A percentile compares a stretch with the other conserved stretches of the same genome.
Evolutionary conservation across 1,139 yeast genomes (phyloP).

Genomic region (Scheffersomyces segobiensis): DNA sequence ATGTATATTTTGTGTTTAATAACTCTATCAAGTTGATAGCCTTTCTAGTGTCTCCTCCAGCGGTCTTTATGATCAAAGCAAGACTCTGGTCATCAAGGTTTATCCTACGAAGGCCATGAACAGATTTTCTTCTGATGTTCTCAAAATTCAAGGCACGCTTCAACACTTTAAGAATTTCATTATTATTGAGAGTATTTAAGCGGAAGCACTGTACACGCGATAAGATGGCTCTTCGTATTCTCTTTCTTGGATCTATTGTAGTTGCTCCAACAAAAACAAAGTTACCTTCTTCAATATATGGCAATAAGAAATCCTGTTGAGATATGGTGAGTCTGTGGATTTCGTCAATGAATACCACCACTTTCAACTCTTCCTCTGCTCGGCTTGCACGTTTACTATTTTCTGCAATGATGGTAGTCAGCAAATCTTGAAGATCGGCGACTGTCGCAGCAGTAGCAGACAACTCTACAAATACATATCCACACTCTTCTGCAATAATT

Average conservation of each 20-base stretch:
- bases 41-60: slow-evolving; percentile 36
- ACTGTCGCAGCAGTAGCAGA: slow-evolving; percentile 44
- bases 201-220: slow-evolving; percentile 44
- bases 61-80: slow-evolving; percentile 15
- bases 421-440: slow-evolving; percentile 27
- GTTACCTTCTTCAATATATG: slow-evolving; percentile 40
- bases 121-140: slow-evolving; percentile 25
- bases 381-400: slow-evolving; percentile 20
- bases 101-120: slow-evolving; percentile 10
- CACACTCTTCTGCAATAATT: slow-evolving; percentile 33
- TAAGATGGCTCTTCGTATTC: slow-evolving; percentile 39
- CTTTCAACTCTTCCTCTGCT: slow-evolving; percentile 18
- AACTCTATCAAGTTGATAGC: slow-evolving; percentile 35
- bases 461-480: slow-evolving; percentile 38
- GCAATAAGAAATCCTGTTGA: slow-evolving; percentile 46
- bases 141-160: slow-evolving; percentile 27
- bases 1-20: slow-evolving; percentile 18
- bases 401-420: slow-evolving; percentile 22
- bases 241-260: slow-evolving; percentile 29
- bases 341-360: slow-evolving; percentile 46
- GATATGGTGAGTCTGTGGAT: slow-evolving; percentile 40
- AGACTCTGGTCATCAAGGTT: slow-evolving; percentile 14
- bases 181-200: slow-evolving; percentile 17
- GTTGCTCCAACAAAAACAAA: slow-evolving; percentile 51
- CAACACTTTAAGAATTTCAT: slow-evolving; percentile 24